Evolutionary conservation across 1,139 yeast species (phyloP), one percentile per base, ranked within the genome.

Genomic region (Kodamaea suecica): DNA sequence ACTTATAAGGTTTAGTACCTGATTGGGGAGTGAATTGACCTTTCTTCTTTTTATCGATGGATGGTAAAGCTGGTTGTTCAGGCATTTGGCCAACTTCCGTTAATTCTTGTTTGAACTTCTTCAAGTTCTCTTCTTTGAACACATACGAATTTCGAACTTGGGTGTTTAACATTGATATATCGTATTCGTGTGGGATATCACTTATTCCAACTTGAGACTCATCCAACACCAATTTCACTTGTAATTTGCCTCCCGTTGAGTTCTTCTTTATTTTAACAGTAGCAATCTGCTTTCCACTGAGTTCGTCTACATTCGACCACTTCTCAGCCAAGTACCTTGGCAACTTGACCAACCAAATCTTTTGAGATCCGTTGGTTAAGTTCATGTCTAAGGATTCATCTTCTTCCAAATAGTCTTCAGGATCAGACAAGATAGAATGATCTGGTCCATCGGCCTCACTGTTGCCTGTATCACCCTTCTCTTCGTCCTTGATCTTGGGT

Each of bases 311-410:
- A 43, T 82, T 73, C 37, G 80, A 74, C 95, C 97, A 88, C 46
- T 76, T 72, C 34, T 83, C 88, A 32, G 95, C 84, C 42, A 92
- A 67, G 52, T 87, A 88, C 51, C 85, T 78, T 4, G 98, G 97
- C 48, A 92, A 65, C 49, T 95, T 78, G 17, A 92, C 95, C 19
- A 92, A 67, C 98, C 98, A 92, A 28, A 92, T 82, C 50, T 87
- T 87, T 48, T 79, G 80, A 31, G 62, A 64, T 8, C 80, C 76
- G 20, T 63, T 60, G 5, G 61, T 44, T 31, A 83, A 53, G 49
- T 81, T 78, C 66, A 84, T 61, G 52, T 83, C 84, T 33, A 84
- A 62, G 2, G 83, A 69, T 52, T 82, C 88, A 41, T 68, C 59
- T 39, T 78, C 70, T 39, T 69, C 76, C 30, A 70, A 56, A 44